Base-by-base conservation (phyloP, 1,139 yeast genomes). In the Meyerozyma sp. region DNA sequence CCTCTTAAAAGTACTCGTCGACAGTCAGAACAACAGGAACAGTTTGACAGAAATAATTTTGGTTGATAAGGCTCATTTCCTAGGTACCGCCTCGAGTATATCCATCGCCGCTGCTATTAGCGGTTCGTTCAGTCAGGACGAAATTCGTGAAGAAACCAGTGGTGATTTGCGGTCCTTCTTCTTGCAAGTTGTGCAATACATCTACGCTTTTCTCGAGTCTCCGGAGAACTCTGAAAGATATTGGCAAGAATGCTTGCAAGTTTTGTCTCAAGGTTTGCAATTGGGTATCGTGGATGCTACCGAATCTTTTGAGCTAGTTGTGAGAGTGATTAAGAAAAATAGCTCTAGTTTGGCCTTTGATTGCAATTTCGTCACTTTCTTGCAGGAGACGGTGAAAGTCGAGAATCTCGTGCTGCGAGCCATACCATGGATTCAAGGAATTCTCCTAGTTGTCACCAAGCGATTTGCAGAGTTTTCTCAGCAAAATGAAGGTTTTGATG, bases 381-480 rank as follows among this genome's bases (percentile, higher is more conserved):
- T 9, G 5, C 41, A 8, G 8, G 26, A 34, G 14, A 10, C 26
- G 10, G 8, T 34, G n/a, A 34, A 34, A 13, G 26, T n/a, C 6
- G 26, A 14, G 6, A 13, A 5, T 16, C 11, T 21, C 11, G 13
- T 34, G 5, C 14, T 27, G 6, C 42, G 45, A 4, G 44, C 55
- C 20, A 42, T 41, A 11, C 35, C 49, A 4, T 79, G 83, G 83
- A 42, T 73, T 25, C 67, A 70, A 46, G 77, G 81, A 50, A 67
- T 81, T 4, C 67, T 77, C 52, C 59, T 85, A 8, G 81, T 76
- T 55, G 68, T 82, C 35, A 85, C 91, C 9, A 83, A 79, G 53
- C 68, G 73, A 46, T 70, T 83, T 51, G 83, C 93, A 1, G 87
- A 83, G 53, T 60, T 65, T 4, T 52, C 57, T 1, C 52, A 49